Evolutionary conservation across 768 basidiomycete species (phyloP).

Genomic region (Psilocybe cubensis): DNA sequence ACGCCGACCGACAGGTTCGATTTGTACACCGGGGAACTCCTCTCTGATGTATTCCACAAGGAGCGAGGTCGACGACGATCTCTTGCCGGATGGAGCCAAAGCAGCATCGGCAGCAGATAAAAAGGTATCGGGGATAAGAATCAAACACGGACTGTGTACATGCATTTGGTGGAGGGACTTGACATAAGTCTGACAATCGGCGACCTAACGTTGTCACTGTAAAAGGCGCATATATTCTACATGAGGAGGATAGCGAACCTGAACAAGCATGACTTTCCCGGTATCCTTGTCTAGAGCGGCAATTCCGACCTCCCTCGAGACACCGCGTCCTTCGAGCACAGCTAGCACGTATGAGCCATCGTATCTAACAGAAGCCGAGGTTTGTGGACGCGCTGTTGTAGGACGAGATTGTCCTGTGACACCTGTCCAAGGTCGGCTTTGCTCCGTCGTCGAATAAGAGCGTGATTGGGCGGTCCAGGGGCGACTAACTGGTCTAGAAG

Average conservation of each 20-base stretch:
- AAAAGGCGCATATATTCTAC: constrained; percentile 1
- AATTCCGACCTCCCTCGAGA: constrained; percentile 85
- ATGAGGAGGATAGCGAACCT: constrained; percentile 48
- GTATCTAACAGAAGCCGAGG: constrained; percentile 57
- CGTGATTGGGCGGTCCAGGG: constrained; percentile 20
- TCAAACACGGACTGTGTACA: constrained; percentile 66
- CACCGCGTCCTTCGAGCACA: constrained; percentile 75
- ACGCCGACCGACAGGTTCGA: constrained; percentile 75
- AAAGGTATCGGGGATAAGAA: constrained; percentile 86
- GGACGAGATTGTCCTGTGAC: constrained; percentile 65
- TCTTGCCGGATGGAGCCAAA: constrained; percentile 45
- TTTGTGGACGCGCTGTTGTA: constrained; percentile 65
- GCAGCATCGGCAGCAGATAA: constrained; percentile 59
- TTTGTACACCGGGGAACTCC: constrained; percentile 67
- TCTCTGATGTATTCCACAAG: constrained; percentile 75
- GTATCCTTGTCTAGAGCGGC: constrained; percentile 85
- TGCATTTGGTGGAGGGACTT: constrained; percentile 89
- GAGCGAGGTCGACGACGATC: constrained; percentile 52
- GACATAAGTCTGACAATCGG: constrained; percentile 87
- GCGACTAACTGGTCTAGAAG: constrained; percentile 21
- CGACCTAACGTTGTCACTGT: constrained; percentile 52
- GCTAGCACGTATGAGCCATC: constrained; percentile 71
- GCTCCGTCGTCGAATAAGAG: constrained; percentile 12
- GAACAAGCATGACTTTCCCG: constrained; percentile 74
- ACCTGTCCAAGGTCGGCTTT: constrained; percentile 55